Conservation (phyloP, 1,139 yeast species). For the Lodderomyces oxycetoniae region DNA sequence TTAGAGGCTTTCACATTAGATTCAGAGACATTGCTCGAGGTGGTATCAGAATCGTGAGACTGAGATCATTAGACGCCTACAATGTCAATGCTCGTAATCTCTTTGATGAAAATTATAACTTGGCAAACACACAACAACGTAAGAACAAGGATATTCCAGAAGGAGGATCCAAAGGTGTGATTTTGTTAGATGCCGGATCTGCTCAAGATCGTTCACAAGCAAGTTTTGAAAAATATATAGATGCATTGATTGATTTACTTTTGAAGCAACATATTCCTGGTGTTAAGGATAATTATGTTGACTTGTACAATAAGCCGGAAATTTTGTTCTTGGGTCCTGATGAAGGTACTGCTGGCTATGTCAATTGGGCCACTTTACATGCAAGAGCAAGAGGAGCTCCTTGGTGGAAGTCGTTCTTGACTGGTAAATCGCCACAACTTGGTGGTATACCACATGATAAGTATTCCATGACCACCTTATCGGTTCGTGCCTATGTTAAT, state of each 20-base stretch:
- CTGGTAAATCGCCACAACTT: conserved; percentile 86
- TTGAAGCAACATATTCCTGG: conserved; percentile 72
- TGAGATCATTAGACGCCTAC: conserved; percentile 82
- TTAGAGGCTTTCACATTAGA: conserved; percentile 95
- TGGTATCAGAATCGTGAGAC: conserved; percentile 92
- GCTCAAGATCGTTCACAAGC: conserved; percentile 81
- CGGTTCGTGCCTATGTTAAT: conserved; percentile 89
- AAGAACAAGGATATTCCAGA: conserved; percentile 98
- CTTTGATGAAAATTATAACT: conserved; percentile 93
- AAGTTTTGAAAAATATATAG: conserved; percentile 90
- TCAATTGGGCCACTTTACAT: conserved; percentile 98
- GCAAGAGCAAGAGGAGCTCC: conserved; percentile 93
- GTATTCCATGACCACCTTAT: conserved; percentile 95
- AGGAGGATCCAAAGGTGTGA: conserved; percentile 98
- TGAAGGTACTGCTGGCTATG: conserved; percentile 94
- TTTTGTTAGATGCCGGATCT: conserved; percentile 72
- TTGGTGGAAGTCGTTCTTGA: conserved; percentile 98
- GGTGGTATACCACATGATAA: conserved; percentile 99
- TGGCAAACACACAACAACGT: conserved; percentile 94
- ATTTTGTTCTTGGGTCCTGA: conserved; percentile 97
- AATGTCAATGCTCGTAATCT: conserved; percentile 79
- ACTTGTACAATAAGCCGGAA: conserved; percentile 77
- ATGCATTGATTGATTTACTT: conserved; percentile 80
- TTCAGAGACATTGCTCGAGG: conserved; percentile 98
- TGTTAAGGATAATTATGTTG: conserved; percentile 80